Evolutionary conservation across 2,329 filamentous ascomycete species (phyloP).

Genomic region (Aspergillus candidus): DNA sequence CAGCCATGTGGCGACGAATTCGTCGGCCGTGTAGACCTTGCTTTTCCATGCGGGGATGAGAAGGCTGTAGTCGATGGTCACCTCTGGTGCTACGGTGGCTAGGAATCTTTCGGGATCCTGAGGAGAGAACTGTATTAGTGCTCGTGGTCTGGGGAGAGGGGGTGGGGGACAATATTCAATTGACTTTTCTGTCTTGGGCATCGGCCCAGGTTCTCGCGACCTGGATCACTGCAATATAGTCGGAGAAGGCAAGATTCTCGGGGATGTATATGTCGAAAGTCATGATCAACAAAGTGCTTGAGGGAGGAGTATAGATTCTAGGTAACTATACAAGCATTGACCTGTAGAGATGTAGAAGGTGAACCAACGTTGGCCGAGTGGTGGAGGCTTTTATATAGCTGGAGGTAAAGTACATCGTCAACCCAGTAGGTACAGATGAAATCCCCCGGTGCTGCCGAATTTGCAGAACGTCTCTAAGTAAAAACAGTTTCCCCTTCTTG

Average conservation of each 20-base stretch:
- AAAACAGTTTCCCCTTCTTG: no score
- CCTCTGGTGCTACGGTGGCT: background rate
- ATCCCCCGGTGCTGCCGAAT: no score
- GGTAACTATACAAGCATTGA: no score
- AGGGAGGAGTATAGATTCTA: no score
- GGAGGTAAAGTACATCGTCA: no score
- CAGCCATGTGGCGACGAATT: background rate
- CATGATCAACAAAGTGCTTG: no score
- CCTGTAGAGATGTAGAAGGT: no score
- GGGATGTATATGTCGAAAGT: conserved; percentile 18
- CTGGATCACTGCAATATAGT: conserved; percentile 19
- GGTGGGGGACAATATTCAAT: no score
- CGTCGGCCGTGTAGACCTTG: background rate
- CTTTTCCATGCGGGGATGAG: background rate
- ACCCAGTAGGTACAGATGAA: no score
- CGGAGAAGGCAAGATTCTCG: conserved; percentile 16
- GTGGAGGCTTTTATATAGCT: no score
- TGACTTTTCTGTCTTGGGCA: conserved; percentile 21
- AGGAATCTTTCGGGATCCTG: background rate
- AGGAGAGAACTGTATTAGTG: background rate
- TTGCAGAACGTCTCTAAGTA: no score
- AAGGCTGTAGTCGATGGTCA: background rate
- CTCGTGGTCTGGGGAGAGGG: background rate
- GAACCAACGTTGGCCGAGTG: no score
- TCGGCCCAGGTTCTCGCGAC: conserved; percentile 18